Base-by-base conservation (phyloP, 495 filamentous ascomycete genomes). In the Geopyxis carbonaria region DNA sequence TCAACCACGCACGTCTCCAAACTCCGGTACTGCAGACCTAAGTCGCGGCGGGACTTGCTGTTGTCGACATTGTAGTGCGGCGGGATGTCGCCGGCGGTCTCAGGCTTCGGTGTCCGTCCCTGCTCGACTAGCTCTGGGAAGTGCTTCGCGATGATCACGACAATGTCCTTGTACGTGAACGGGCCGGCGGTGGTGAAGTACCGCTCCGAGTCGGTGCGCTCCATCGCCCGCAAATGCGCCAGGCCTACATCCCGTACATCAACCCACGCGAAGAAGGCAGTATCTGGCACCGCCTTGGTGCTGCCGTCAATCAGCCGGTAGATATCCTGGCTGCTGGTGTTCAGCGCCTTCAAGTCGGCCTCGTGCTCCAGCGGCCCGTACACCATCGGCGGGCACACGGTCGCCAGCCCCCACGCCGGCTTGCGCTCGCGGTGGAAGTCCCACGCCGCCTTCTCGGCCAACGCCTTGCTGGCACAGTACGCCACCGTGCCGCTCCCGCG, bases 361-460 rank as follows among this genome's bases (percentile, higher is more conserved):
- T 73, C 70, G 50, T 70, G 66, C 28, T 72, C 64, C n/a, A 86
- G 63, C 0, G 81, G 81, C 0, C 81, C 81, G 19, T 77, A 61
- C 2, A 86, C 75, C 13, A 80, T 56, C 0, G 80, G 77, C 6
- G 73, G 71, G 48, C 73, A 72, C 47, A 87, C 66, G 0, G 83
- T 91, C 5, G 72, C 64, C 28, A 95, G 44, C 24, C 75, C 70
- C 52, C 86, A 91, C 11, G 16, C 11, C 1, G 24, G 22, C 23
- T 19, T 40, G 20, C 19, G 30, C n/a, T 34, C 16, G 5, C 11
- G 11, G 9, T 84, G 60, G 50, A 84, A 85, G 9, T 83, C 71
- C 80, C 80, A 91, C 0, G 78, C 80, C 4, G 81, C 80, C 44
- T 68, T 62, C 58, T 76, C 72, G 24, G 71, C 71, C 11, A 68